A percentile compares a stretch with the other conserved stretches of the same genome.
Conservation (phyloP, 495 filamentous ascomycete species). For the Rostrohypoxylon terebratum region DNA sequence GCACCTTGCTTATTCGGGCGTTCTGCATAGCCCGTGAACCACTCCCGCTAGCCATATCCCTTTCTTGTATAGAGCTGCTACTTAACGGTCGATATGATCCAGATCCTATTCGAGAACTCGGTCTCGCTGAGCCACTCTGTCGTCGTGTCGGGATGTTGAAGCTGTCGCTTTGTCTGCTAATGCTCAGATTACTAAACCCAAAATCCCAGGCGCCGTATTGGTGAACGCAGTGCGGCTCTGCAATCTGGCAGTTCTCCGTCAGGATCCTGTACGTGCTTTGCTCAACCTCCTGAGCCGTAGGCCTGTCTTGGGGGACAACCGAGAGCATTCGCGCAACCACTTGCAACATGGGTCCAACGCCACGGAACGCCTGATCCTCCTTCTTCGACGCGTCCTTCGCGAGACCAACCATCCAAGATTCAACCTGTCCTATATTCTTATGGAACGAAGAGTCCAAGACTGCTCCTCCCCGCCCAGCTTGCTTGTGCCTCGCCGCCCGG, state of each 20-base stretch:
- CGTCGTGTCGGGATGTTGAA: constrained; percentile 43
- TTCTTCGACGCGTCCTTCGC: constrained; percentile 75
- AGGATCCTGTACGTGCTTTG: constrained; percentile 59
- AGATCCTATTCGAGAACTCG: constrained; percentile 24
- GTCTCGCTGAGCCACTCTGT: constrained; percentile 31
- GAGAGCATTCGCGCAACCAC: constrained; percentile 61
- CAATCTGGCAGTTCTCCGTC: constrained; percentile 56
- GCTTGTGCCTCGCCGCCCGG: constrained; percentile 74
- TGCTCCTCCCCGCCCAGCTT: constrained; percentile 73
- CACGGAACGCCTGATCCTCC: constrained; percentile 65
- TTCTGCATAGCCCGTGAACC: constrained; percentile 46
- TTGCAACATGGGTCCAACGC: constrained; percentile 59
- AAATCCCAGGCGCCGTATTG: constrained; percentile 53
- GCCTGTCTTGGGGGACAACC: constrained; percentile 58
- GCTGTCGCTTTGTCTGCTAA: constrained; percentile 33
- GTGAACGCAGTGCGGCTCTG: constrained; percentile 60
- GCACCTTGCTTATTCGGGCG: constrained; percentile 47
- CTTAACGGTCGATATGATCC: constrained; percentile 28
- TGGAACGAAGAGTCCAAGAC: constrained; percentile 85
- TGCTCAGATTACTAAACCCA: constrained; percentile 44
- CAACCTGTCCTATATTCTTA: constrained; percentile 79
- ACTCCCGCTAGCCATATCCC: constrained; percentile 39
- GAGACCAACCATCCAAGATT: constrained; percentile 78
- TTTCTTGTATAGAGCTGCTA: constrained; percentile 27
- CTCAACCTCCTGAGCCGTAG: constrained; percentile 59